Evolutionary conservation across 768 basidiomycete genomes (phyloP).

Genomic region (Psilocybe sp.): DNA sequence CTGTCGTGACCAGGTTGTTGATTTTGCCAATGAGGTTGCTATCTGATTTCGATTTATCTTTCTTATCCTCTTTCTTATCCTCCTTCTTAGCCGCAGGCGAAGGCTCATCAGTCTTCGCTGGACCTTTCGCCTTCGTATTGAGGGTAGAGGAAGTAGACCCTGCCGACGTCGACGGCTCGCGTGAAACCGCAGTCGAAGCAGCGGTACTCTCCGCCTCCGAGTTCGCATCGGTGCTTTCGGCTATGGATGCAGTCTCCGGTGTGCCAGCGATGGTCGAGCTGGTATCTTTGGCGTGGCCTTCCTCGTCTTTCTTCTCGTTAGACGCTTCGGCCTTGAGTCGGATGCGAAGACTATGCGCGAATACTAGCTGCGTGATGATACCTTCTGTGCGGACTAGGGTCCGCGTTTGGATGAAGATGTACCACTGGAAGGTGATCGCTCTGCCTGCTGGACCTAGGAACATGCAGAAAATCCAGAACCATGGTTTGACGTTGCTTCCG

Average conservation of each 20-base stretch:
- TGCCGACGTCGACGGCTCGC: background rate
- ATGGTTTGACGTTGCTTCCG: slow-evolving; percentile 51
- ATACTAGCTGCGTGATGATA: slow-evolving; percentile 37
- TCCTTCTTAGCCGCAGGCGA: slow-evolving; percentile 3
- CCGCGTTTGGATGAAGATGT: slow-evolving; percentile 47
- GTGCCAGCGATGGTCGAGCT: background rate
- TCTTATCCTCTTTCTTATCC: slow-evolving; percentile 4
- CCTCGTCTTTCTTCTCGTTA: background rate
- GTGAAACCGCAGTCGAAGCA: background rate
- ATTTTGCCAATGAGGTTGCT: slow-evolving; percentile 68
- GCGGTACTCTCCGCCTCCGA: background rate
- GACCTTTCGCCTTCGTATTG: background rate
- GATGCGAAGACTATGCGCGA: slow-evolving; percentile 52
- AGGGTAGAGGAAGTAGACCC: background rate
- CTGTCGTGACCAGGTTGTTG: slow-evolving; percentile 73
- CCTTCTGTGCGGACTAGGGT: slow-evolving; percentile 38
- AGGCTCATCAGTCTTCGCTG: background rate
- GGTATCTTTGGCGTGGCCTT: background rate
- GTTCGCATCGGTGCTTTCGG: slow-evolving; percentile 1
- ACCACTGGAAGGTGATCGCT: slow-evolving; percentile 51
- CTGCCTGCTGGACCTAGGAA: slow-evolving; percentile 45
- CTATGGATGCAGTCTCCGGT: slow-evolving; percentile 2
- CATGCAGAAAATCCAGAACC: slow-evolving; percentile 63
- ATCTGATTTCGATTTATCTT: background rate
- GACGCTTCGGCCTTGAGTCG: slow-evolving; percentile 46